Evolutionary conservation across 805 yeast genomes (phyloP).

Genomic region (Metschnikowia sp.): DNA sequence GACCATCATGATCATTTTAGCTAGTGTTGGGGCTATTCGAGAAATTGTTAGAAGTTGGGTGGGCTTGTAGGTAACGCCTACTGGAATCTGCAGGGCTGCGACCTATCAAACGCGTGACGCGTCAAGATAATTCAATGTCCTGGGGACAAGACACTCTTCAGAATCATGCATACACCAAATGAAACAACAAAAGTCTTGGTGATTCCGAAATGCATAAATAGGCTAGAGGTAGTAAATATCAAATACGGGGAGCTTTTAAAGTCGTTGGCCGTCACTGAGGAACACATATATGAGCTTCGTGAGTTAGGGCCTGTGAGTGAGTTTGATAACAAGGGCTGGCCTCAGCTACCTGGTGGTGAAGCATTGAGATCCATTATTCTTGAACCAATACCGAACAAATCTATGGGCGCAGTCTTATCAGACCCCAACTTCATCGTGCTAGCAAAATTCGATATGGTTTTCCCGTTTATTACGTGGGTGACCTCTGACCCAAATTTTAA

Average conservation of each 20-base stretch:
- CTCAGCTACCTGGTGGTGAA: conserved; percentile 16
- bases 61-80: conserved; percentile 26
- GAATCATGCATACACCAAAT: neutral
- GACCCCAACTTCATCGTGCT: conserved; percentile 9
- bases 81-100: neutral
- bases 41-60: conserved; percentile 45
- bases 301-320: conserved; percentile 15
- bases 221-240: conserved; percentile 2
- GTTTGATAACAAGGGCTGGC: conserved; percentile 14
- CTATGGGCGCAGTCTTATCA: conserved; percentile 10
- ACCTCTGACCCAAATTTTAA: conserved; percentile 2
- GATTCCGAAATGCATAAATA: conserved; percentile 7
- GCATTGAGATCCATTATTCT: conserved; percentile 16
- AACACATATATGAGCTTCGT: conserved; percentile 12
- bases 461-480: conserved; percentile 9
- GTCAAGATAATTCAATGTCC: too few species aligned
- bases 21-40: conserved; percentile 48
- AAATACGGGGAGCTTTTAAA: neutral
- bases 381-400: neutral
- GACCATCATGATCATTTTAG: conserved; percentile 64
- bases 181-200: conserved; percentile 11
- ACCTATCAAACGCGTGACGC: too few species aligned
- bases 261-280: conserved; percentile 9
- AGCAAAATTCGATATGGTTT: conserved; percentile 12
- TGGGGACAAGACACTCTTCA: too few species aligned